Conservation (phyloP, 2,329 filamentous ascomycete genomes). For the Proliferodiscus dingleyae region DNA sequence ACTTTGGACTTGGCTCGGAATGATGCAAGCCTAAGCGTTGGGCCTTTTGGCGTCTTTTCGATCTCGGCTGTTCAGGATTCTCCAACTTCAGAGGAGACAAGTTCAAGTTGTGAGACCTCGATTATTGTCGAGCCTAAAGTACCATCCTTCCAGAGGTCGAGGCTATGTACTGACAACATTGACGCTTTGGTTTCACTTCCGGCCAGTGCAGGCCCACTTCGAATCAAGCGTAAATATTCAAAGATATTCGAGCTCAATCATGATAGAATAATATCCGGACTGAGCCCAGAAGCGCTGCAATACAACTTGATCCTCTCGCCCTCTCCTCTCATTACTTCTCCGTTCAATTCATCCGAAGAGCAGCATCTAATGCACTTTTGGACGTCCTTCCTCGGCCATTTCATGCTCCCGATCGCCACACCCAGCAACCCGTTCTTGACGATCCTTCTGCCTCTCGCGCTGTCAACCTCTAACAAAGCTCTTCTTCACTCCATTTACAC, state of each 20-base stretch:
- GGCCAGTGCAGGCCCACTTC: too few relatives aligned
- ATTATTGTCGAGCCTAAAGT: too few relatives aligned
- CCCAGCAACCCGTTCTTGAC: background rate
- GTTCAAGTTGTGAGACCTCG: too few relatives aligned
- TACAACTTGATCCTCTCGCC: too few relatives aligned
- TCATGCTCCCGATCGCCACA: background rate
- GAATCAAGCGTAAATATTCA: too few relatives aligned
- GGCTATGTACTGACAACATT: too few relatives aligned
- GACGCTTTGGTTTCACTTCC: too few relatives aligned
- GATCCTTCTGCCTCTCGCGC: background rate
- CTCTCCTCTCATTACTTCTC: background rate
- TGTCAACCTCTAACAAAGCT: background rate
- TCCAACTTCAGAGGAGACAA: background rate
- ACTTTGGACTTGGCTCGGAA: background rate
- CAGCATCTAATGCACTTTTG: slow-evolving; percentile 1
- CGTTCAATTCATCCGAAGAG: background rate
- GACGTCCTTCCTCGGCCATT: background rate
- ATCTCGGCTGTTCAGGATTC: background rate
- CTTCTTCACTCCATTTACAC: background rate
- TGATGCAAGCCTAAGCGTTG: background rate
- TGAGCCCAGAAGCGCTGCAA: too few relatives aligned
- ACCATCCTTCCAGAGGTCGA: too few relatives aligned
- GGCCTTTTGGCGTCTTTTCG: background rate
- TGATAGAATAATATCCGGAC: too few relatives aligned
- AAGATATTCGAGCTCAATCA: too few relatives aligned